Evolutionary conservation across 2,329 filamentous ascomycete species (phyloP).

Genomic region (Aspergillus nomiae): DNA sequence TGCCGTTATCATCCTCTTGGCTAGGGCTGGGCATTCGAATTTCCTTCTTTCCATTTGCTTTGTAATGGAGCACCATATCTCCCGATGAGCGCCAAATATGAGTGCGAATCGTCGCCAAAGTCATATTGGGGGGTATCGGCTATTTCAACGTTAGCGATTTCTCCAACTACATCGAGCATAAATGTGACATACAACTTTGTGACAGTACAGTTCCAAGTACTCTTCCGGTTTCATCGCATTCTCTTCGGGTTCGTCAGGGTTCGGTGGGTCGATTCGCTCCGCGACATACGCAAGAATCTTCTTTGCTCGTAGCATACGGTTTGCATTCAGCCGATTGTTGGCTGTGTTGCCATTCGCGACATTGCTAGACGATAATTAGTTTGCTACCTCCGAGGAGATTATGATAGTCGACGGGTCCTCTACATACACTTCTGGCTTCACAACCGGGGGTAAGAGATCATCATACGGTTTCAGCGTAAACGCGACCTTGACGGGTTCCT

Average conservation of each 20-base stretch:
- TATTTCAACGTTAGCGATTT: conserved; percentile 23
- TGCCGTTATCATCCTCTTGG: conserved; percentile 20
- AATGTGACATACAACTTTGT: conserved; percentile 73
- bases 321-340: conserved; percentile 88
- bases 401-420: neutral
- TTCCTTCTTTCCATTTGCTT: conserved; percentile 78
- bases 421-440: conserved; percentile 67
- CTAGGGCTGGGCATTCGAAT: conserved; percentile 33
- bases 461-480: conserved; percentile 85
- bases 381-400: neutral
- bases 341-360: conserved; percentile 27
- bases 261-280: conserved; percentile 78
- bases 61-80: conserved; percentile 89
- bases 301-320: conserved; percentile 91
- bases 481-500: conserved; percentile 95
- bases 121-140: conserved; percentile 75
- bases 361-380: conserved; percentile 20
- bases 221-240: conserved; percentile 77
- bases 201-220: conserved; percentile 92
- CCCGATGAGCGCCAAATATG: conserved; percentile 95
- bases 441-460: conserved; percentile 72
- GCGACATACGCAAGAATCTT: conserved; percentile 93
- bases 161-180: neutral
- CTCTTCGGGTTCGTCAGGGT: conserved; percentile 60
- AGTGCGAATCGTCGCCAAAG: conserved; percentile 85